phyloP scores from a whole-genome alignment of 345 rosid genomes.

The Linum tenue region DNA sequence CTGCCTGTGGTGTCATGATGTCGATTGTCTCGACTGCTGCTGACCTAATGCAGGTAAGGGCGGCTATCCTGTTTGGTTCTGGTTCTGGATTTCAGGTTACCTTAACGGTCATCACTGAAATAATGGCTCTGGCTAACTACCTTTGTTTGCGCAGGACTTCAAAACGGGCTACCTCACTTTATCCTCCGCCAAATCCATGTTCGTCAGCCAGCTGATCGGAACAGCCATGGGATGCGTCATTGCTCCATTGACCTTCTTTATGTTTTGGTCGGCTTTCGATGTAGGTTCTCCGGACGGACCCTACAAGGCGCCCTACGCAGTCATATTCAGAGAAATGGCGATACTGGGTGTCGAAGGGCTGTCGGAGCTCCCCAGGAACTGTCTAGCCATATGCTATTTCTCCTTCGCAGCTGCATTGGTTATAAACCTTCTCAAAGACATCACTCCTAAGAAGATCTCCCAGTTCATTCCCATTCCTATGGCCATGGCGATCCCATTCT shows the following conservation, averaged over 20 bases:
- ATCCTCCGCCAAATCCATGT: conserved; percentile 89
- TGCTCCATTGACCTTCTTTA: conserved; percentile 83
- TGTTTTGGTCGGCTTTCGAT: conserved; percentile 81
- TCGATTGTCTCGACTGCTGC: conserved; percentile 88
- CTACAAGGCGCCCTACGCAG: conserved; percentile 82
- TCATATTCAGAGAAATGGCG: conserved; percentile 82
- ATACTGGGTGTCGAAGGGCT: conserved; percentile 73
- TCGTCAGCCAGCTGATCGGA: conserved; percentile 72
- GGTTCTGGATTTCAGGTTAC: too few species aligned
- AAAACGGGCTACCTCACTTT: conserved; percentile 80
- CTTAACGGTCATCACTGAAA: too few species aligned
- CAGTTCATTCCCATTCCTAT: conserved; percentile 80
- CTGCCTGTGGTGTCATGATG: conserved; percentile 89
- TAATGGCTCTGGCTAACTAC: too few species aligned
- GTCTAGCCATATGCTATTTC: conserved; percentile 62
- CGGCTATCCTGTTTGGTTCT: too few species aligned
- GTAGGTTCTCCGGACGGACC: conserved; percentile 80
- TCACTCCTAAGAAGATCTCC: conserved; percentile 53
- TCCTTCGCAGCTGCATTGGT: conserved; percentile 56
- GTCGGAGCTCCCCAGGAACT: conserved; percentile 70
- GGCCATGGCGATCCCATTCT: conserved; percentile 91
- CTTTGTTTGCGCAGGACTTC: conserved; percentile 38
- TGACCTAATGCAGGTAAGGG: conserved; percentile 56
- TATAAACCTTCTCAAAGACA: conserved; percentile 59
- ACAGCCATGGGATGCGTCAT: conserved; percentile 91